These are phyloP conservation scores for Triticum urartu DNA, from an alignment of 176 grass and related monocot genomes.

Conservation along the genomic window DNA sequence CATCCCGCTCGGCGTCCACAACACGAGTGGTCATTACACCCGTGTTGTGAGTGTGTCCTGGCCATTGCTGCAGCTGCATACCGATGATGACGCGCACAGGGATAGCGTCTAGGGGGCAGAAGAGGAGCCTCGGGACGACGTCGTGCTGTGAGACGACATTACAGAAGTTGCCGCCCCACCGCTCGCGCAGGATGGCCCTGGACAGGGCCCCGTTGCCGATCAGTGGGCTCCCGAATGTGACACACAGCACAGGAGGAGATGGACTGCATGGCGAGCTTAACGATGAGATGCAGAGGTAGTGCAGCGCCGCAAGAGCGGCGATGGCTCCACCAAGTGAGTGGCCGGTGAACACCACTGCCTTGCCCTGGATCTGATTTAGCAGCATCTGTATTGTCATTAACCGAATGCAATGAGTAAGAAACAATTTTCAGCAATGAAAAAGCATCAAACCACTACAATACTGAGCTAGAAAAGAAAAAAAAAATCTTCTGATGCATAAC, in stretches of 20 bases:
- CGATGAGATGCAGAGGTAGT: constrained; percentile 68
- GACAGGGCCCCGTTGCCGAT: constrained; percentile 75
- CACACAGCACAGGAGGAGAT: constrained; percentile 54
- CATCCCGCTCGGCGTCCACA: constrained; percentile 40
- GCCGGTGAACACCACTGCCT: constrained; percentile 82
- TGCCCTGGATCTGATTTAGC: constrained; percentile 63
- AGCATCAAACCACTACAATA: not conserved
- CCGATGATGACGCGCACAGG: constrained; percentile 29
- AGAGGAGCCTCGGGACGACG: constrained; percentile 72
- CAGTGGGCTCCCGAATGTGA: constrained; percentile 79
- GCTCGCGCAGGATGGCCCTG: constrained; percentile 62
- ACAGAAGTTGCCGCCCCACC: constrained; percentile 78
- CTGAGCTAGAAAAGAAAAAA: too few relatives aligned
- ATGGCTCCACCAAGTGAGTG: constrained; percentile 77
- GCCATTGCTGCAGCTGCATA: constrained; percentile 56
- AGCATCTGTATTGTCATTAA: constrained; percentile 52
- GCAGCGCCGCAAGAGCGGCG: constrained; percentile 59
- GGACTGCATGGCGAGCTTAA: constrained; percentile 32
- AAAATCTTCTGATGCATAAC: not conserved
- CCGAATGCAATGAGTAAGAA: not conserved
- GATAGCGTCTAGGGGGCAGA: constrained; percentile 55
- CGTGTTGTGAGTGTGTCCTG: not conserved
- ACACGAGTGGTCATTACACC: not conserved
- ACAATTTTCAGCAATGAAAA: not conserved
- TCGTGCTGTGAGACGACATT: constrained; percentile 80